Evolutionary conservation across 805 yeast species (phyloP).

Genomic region (Kregervanrija delftensis): DNA sequence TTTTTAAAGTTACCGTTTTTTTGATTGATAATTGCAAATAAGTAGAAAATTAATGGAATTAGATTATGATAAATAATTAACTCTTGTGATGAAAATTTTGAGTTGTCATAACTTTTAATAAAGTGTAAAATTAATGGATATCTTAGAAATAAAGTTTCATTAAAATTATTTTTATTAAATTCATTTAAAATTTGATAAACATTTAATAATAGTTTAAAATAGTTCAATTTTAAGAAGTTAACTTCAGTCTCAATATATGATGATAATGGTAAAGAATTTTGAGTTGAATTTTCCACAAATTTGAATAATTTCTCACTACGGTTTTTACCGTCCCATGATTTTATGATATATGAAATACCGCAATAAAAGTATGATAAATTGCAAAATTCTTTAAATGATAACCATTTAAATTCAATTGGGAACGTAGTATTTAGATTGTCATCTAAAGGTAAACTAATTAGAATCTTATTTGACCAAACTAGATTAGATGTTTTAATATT

Average conservation of each 20-base stretch:
- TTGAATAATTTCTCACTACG: conserved; percentile 31
- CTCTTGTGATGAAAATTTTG: conserved; percentile 33
- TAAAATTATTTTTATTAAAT: conserved; percentile 25
- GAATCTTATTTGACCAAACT: neutral
- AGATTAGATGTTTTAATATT: conserved; percentile 21
- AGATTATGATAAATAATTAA: conserved; percentile 29
- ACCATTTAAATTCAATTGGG: conserved; percentile 31
- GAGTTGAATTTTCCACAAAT: neutral
- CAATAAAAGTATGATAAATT: conserved; percentile 35
- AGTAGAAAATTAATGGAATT: conserved; percentile 31
- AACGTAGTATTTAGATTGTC: conserved; percentile 8
- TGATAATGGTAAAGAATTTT: too few relatives aligned
- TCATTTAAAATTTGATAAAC: conserved; percentile 33
- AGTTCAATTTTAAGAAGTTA: conserved; percentile 25
- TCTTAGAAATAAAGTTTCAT: conserved; percentile 1
- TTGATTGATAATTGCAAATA: conserved; percentile 36
- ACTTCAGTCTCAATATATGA: conserved; percentile 16
- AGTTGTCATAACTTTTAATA: conserved; percentile 30
- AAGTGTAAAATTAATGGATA: conserved; percentile 20
- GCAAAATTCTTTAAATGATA: conserved; percentile 36
- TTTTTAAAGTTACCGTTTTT: conserved; percentile 24
- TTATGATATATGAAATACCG: conserved; percentile 33
- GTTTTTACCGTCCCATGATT: conserved; percentile 28
- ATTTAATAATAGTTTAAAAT: conserved; percentile 23
- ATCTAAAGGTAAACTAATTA: neutral